Base-by-base conservation (phyloP, 768 basidiomycete species). In the Rhizopogon sp. region DNA sequence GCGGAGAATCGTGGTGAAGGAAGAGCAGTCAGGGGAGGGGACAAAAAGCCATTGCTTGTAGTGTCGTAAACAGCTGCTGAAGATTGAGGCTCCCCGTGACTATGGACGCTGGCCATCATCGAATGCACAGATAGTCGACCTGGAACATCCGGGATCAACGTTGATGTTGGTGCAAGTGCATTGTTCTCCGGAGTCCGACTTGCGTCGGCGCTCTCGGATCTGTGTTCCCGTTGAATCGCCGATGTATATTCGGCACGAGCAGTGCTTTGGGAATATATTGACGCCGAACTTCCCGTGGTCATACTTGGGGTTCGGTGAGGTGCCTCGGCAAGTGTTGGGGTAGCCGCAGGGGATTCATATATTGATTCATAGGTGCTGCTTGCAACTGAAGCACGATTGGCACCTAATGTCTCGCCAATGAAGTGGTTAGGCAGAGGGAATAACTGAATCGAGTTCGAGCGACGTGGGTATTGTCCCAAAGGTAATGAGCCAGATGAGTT, bases 221-320 rank as follows among this genome's bases (percentile, higher is more conserved):
- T 20, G 25, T 49, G 22, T 17, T 22, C n/a, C 16, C 1, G 28
- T 35, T 16, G 43, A 37, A n/a, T 47, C 14, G 47, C 17, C 6
- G 57, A 28, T 33, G 22, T 28, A 10, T 37, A 11, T 10, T 22
- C 49, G 35, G 17, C 31, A 20, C 49, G 52, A 40, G 40, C 49
- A 16, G 58, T 56, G 5, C 45, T 33, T 20, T 58, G 58, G 11
- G 55, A 56, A 46, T 58, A 58, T 8, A 52, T 3, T 13, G 58
- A 58, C 5, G 33, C 25, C 6, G 56, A 51, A 11, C 55, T 46
- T 33, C 46, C 51, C 11, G 39, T 35, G 33, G 14, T 52, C 33
- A 35, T 14, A 42, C 28, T 43, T 28, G 6, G 31, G 31, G 33
- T 43, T 28, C 49, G 56, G 2, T 31, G 39, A 33, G 43, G 31